Conservation (phyloP, 345 rosid species). For the Salix suchowensis region DNA sequence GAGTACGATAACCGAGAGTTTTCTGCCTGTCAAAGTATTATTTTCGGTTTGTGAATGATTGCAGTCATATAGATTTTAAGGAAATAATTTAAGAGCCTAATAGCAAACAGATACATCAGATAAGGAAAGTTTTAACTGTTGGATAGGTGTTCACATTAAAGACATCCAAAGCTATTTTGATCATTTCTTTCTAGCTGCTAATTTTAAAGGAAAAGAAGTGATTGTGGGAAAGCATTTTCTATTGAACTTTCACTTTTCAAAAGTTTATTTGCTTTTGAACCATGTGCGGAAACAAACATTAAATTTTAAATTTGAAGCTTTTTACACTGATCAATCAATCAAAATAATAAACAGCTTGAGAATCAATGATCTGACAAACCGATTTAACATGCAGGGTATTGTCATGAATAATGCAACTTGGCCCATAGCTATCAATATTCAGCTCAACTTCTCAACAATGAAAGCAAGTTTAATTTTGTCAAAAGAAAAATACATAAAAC, state of each 20-base stretch:
- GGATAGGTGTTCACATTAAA: neutral
- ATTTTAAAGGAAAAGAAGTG: neutral
- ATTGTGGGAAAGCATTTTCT: neutral
- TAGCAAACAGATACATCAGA: neutral
- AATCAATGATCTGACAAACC: too few relatives aligned
- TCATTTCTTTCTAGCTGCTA: neutral
- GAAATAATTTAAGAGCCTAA: neutral
- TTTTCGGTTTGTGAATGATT: constrained; percentile 1
- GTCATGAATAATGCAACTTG: too few relatives aligned
- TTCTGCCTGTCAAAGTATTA: constrained; percentile 63
- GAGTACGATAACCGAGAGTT: constrained; percentile 80
- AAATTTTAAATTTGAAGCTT: too few relatives aligned
- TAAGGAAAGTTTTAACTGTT: neutral
- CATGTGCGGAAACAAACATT: neutral
- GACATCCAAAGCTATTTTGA: neutral
- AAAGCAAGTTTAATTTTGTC: neutral
- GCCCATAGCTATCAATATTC: neutral
- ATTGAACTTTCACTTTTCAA: neutral
- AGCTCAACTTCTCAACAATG: neutral
- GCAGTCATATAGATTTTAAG: neutral
- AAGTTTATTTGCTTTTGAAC: neutral
- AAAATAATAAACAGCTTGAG: too few relatives aligned
- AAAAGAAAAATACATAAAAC: too few relatives aligned
- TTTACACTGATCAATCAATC: too few relatives aligned
- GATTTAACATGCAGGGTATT: too few relatives aligned